A percentile compares a stretch with the other conserved stretches of the same genome.
phyloP scores from a whole-genome alignment of 176 grass and related monocot species.

The Secale cereale region DNA sequence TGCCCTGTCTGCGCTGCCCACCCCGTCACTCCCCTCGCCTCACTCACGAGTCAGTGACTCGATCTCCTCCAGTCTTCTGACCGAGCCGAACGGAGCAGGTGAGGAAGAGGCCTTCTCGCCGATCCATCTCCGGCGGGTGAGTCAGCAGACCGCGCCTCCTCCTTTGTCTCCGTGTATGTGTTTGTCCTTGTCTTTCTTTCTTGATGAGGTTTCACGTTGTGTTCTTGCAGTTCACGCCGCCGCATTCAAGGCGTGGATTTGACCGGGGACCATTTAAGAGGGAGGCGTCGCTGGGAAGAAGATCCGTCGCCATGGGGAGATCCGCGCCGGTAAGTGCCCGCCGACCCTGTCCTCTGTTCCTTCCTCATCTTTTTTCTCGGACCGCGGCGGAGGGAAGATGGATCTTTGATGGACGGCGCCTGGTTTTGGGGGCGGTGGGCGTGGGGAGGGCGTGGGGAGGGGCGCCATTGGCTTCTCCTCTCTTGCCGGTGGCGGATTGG shows the following conservation, averaged over 20 bases:
- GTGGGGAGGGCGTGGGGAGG: no score
- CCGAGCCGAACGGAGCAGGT: background rate
- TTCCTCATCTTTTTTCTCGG: constrained; percentile 9
- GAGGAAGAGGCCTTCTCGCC: background rate
- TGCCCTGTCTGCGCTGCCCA: background rate
- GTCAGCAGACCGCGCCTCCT: background rate
- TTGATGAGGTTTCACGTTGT: background rate
- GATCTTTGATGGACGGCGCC: background rate
- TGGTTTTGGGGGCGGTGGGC: background rate
- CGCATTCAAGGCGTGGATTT: constrained; percentile 27
- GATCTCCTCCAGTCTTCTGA: background rate
- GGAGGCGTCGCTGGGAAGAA: background rate
- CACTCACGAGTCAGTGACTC: constrained; percentile 2
- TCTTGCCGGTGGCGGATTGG: background rate
- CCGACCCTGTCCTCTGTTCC: background rate
- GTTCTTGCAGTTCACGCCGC: background rate
- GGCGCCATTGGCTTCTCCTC: background rate
- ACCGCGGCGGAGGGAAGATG: background rate
- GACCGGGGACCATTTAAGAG: constrained; percentile 1
- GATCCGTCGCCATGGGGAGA: constrained; percentile 57
- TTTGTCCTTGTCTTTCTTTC: background rate
- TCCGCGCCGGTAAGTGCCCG: constrained; percentile 51
- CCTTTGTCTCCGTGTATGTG: background rate
- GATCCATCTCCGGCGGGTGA: background rate
- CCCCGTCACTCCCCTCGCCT: background rate